Conservation (phyloP, 495 filamentous ascomycete species). For the Annulohypoxylon stygium region DNA sequence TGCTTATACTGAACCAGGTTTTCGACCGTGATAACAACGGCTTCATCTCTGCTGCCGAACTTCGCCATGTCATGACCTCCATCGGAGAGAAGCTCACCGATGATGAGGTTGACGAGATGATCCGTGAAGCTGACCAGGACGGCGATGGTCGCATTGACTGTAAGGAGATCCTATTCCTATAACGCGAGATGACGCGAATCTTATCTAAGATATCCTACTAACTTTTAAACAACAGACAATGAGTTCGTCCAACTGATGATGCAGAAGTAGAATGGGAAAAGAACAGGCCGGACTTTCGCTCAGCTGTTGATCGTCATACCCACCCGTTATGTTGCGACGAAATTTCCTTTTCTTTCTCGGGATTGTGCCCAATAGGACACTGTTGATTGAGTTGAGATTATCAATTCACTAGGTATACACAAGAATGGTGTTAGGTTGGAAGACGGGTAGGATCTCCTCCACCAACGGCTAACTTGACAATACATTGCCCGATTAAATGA, state of each 20-base stretch:
- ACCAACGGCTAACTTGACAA: conserved; percentile 40
- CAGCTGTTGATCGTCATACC: conserved; percentile 46
- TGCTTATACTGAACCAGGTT: conserved; percentile 70
- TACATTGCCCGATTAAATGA: conserved; percentile 39
- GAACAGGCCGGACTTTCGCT: conserved; percentile 38
- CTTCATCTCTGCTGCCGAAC: conserved; percentile 97
- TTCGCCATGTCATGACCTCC: conserved; percentile 99
- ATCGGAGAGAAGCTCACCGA: conserved; percentile 99
- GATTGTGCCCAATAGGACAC: conserved; percentile 26
- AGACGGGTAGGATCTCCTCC: conserved; percentile 44
- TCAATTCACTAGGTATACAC: conserved; percentile 37
- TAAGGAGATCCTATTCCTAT: conserved; percentile 56
- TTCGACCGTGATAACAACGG: conserved; percentile 99
- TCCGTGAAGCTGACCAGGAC: conserved; percentile 98
- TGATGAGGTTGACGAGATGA: conserved; percentile 99
- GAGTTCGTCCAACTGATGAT: conserved; percentile 99
- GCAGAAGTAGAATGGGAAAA: conserved; percentile 83
- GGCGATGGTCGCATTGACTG: conserved; percentile 97
- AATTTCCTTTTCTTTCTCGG: conserved; percentile 43
- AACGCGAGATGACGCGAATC: not conserved
- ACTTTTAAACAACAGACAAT: conserved; percentile 75
- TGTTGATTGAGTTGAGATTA: conserved; percentile 32
- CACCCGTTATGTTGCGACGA: conserved; percentile 48
- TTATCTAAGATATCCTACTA: not conserved
- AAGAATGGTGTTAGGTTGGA: conserved; percentile 47